A percentile compares a stretch with the other conserved stretches of the same genome.
phyloP scores from a whole-genome alignment of 495 filamentous ascomycete species.

The Lasiosphaeria hispida region DNA sequence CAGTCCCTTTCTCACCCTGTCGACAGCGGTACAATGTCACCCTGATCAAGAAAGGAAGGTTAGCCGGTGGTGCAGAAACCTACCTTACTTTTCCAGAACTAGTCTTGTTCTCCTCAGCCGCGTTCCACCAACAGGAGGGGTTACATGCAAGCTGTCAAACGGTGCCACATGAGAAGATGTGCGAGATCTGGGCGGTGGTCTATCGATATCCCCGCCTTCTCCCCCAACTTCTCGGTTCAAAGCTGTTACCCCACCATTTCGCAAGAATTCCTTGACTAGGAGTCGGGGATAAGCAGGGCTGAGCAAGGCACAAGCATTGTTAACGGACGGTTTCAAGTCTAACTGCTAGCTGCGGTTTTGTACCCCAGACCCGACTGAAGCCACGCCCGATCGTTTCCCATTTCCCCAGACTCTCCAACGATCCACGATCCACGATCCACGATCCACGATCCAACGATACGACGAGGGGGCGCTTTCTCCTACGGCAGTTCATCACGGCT shows the following conservation, averaged over 20 bases:
- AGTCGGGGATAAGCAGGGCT: not conserved
- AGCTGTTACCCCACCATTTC: not conserved
- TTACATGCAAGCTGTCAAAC: not conserved
- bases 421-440: too few relatives aligned
- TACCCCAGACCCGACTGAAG: not conserved
- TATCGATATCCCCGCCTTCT: constrained; percentile 1
- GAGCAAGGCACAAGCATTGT: not conserved
- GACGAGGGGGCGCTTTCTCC: not conserved
- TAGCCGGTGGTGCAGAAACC: too few relatives aligned
- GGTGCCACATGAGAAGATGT: not conserved
- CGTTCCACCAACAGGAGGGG: too few relatives aligned
- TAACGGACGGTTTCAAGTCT: too few relatives aligned
- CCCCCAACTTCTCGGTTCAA: not conserved
- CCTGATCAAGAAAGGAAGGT: too few relatives aligned
- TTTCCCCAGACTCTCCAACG: too few relatives aligned
- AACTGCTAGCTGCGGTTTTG: not conserved
- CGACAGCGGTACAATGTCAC: too few relatives aligned
- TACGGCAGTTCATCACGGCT: constrained; percentile 7
- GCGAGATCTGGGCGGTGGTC: not conserved
- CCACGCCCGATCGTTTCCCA: not conserved
- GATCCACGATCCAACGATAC: too few relatives aligned
- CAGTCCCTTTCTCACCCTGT: too few relatives aligned
- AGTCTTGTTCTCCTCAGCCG: too few relatives aligned
- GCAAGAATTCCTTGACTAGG: constrained; percentile 16
- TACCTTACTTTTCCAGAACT: too few relatives aligned